Percentiles rank a stretch among this genome's conserved stretches.
Conservation (phyloP, 768 basidiomycete genomes). For the Russula griseocarnosa region DNA sequence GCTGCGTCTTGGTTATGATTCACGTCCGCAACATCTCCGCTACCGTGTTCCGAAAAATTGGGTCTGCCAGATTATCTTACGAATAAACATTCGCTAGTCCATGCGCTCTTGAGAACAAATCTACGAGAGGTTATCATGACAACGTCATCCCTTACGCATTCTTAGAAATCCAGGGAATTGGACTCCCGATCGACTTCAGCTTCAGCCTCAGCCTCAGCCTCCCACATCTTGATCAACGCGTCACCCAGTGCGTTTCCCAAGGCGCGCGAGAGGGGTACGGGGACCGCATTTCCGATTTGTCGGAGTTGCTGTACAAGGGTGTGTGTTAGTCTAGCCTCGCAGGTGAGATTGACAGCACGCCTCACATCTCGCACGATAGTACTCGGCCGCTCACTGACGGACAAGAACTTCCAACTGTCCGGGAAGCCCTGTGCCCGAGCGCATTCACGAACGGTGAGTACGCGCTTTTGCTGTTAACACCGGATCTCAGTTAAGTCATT, state of each 20-base stretch:
- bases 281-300: constrained; percentile 81
- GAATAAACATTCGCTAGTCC: not conserved
- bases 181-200: not conserved
- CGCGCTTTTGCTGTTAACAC: constrained; percentile 58
- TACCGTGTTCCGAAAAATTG: not conserved
- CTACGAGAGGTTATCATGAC: not conserved
- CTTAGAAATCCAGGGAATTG: constrained; percentile 14
- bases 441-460: constrained; percentile 37
- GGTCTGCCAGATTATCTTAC: not conserved
- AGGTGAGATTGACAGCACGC: constrained; percentile 17
- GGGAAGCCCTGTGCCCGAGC: constrained; percentile 79
- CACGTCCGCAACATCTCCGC: not conserved
- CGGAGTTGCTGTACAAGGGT: constrained; percentile 52
- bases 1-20: not conserved
- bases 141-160: not conserved
- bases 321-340: not conserved
- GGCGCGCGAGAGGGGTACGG: constrained; percentile 62
- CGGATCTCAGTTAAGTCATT: not conserved
- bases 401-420: constrained; percentile 61
- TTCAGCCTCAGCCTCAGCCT: constrained; percentile 18
- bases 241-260: constrained; percentile 48
- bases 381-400: constrained; percentile 38
- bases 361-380: constrained; percentile 51
- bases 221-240: constrained; percentile 40
- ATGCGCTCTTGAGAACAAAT: not conserved